Conservation (phyloP, 176 grass and related monocot genomes). For the Urochloa ruziziensis region DNA sequence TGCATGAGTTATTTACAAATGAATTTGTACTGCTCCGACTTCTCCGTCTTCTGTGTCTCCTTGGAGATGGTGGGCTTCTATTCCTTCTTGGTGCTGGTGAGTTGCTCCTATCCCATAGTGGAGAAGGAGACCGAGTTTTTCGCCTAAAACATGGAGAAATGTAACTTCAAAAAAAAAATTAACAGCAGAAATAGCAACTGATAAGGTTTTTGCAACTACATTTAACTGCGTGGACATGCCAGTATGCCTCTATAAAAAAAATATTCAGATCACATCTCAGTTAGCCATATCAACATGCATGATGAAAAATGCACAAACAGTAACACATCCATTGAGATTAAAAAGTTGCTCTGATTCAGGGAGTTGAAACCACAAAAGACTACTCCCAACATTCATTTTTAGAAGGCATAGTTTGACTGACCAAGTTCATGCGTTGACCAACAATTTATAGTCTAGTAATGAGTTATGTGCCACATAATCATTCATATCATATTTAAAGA, state of each 20-base stretch:
- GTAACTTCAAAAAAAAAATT: background rate
- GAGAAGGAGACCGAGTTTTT: conserved; percentile 40
- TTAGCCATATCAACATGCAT: background rate
- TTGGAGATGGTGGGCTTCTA: conserved; percentile 29
- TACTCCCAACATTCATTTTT: background rate
- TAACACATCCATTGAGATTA: background rate
- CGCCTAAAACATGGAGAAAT: conserved; percentile 21
- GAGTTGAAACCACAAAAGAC: background rate
- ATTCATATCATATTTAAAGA: background rate
- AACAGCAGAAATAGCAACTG: background rate
- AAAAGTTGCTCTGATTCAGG: background rate
- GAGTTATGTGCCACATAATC: background rate
- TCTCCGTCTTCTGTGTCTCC: conserved; percentile 31
- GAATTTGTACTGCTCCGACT: conserved; percentile 43
- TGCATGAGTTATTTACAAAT: conserved; percentile 27
- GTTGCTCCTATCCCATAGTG: conserved; percentile 34
- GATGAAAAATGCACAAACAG: background rate
- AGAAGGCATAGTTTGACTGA: background rate
- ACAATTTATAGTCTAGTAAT: background rate
- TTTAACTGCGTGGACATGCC: background rate
- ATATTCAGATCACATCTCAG: background rate
- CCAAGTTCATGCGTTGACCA: background rate
- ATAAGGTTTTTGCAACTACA: background rate
- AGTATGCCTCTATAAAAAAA: background rate
- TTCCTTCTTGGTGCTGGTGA: conserved; percentile 34